These are phyloP conservation scores for Spizellomyces punctatus DNA, from an alignment of 192 early-diverging fungal genomes.

Conservation along the genomic window DNA sequence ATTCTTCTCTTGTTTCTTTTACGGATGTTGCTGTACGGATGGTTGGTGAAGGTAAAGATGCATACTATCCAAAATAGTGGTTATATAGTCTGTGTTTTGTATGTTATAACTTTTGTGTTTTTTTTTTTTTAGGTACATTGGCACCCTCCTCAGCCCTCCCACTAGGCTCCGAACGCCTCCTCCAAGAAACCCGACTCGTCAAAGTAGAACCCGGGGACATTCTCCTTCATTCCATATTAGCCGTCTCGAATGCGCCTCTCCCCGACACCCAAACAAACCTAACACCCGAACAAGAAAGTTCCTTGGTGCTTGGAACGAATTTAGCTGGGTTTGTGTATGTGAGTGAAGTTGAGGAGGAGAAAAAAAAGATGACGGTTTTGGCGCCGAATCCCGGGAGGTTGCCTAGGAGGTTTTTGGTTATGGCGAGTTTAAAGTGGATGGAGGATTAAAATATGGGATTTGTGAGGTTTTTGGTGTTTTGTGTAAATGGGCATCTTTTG, in stretches of 20 bases:
- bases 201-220: conserved; percentile 79
- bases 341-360: conserved; percentile 79
- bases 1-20: conserved; percentile 78
- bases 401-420: conserved; percentile 79
- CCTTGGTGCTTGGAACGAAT: conserved; percentile 62
- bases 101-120: background rate
- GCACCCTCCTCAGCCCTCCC: conserved; percentile 93
- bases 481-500: too few relatives aligned
- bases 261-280: conserved; percentile 24
- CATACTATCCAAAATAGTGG: background rate
- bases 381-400: conserved; percentile 87
- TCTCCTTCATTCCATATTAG: conserved; percentile 83
- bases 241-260: conserved; percentile 69
- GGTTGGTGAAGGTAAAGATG: conserved; percentile 66
- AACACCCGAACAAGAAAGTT: conserved; percentile 53
- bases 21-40: conserved; percentile 76
- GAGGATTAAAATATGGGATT: too few relatives aligned
- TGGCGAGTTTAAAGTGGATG: conserved; percentile 91
- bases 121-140: conserved; percentile 51
- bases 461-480: too few relatives aligned
- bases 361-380: conserved; percentile 79
- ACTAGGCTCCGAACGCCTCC: conserved; percentile 77
- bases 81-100: too few relatives aligned
- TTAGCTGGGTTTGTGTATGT: conserved; percentile 85
- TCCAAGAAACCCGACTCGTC: conserved; percentile 78